Evolutionary conservation across 805 yeast species (phyloP).

Genomic region (Zygoascus flipseniorum): DNA sequence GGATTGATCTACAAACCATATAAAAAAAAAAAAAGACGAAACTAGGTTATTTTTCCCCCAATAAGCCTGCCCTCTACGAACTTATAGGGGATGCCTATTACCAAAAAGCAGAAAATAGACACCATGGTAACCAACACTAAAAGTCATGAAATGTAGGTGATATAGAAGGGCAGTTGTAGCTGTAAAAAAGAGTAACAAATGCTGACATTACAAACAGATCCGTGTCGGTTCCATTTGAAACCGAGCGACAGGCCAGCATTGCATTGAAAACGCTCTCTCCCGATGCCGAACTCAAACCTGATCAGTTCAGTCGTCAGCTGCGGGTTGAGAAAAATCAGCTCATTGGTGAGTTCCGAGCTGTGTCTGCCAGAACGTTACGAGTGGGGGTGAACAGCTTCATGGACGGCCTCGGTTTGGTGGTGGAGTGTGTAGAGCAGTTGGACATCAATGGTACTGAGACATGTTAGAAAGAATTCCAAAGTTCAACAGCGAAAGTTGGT

Average conservation of each 20-base stretch:
- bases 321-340: constrained; percentile 31
- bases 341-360: constrained; percentile 45
- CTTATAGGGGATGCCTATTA: too few species aligned
- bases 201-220: constrained; percentile 4
- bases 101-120: too few species aligned
- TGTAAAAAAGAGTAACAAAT: background rate
- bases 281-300: constrained; percentile 72
- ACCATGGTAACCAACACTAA: too few species aligned
- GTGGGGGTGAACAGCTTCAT: constrained; percentile 78
- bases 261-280: constrained; percentile 57
- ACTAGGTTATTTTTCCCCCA: too few species aligned
- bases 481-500: too few species aligned
- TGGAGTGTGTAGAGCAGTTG: constrained; percentile 74
- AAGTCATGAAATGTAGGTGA: too few species aligned
- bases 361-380: constrained; percentile 65
- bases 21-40: too few species aligned
- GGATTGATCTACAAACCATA: too few species aligned
- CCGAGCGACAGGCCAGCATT: constrained; percentile 48
- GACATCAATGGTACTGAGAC: constrained; percentile 1
- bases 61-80: too few species aligned
- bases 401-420: constrained; percentile 65
- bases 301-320: constrained; percentile 50
- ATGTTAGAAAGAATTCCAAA: too few species aligned
- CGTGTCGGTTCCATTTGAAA: constrained; percentile 57
- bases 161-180: too few species aligned